A percentile compares a stretch with the other conserved stretches of the same genome.
These are phyloP conservation scores for Xylariales sp. DNA, from an alignment of 2,329 filamentous ascomycete genomes.

Conservation along the genomic window DNA sequence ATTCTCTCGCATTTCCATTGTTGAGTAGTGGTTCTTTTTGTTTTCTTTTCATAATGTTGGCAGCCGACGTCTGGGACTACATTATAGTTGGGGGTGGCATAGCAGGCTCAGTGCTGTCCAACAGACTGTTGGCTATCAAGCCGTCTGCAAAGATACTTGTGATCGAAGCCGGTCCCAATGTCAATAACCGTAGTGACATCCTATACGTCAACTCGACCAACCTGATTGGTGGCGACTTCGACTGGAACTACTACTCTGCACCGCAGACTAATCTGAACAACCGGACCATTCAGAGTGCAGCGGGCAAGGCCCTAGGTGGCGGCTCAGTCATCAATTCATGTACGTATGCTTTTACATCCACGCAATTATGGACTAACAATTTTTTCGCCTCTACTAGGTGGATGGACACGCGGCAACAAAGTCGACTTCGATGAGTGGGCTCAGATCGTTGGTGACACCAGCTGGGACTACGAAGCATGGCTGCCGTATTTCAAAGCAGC, in stretches of 20 bases:
- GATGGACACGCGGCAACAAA: not conserved
- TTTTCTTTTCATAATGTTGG: too few species aligned
- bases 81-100: conserved; percentile 16
- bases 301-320: conserved; percentile 31
- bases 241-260: conserved; percentile 23
- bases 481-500: not conserved
- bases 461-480: not conserved
- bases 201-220: conserved; percentile 15
- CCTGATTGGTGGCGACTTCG: conserved; percentile 18
- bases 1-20: too few species aligned
- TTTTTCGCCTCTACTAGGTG: too few species aligned
- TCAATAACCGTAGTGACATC: conserved; percentile 11
- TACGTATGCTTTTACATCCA: too few species aligned
- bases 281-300: conserved; percentile 12
- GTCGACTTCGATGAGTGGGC: not conserved
- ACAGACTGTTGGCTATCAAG: conserved; percentile 9
- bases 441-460: not conserved
- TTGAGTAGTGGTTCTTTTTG: too few species aligned
- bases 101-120: conserved; percentile 12
- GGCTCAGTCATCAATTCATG: conserved; percentile 29
- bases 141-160: conserved; percentile 21
- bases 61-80: conserved; percentile 18
- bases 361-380: too few species aligned
- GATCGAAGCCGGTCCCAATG: conserved; percentile 27
- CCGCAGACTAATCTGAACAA: conserved; percentile 16